Evolutionary conservation across 2,329 filamentous ascomycete species (phyloP), one percentile per base, ranked within the genome.

Genomic region (Epichloe gansuensis): DNA sequence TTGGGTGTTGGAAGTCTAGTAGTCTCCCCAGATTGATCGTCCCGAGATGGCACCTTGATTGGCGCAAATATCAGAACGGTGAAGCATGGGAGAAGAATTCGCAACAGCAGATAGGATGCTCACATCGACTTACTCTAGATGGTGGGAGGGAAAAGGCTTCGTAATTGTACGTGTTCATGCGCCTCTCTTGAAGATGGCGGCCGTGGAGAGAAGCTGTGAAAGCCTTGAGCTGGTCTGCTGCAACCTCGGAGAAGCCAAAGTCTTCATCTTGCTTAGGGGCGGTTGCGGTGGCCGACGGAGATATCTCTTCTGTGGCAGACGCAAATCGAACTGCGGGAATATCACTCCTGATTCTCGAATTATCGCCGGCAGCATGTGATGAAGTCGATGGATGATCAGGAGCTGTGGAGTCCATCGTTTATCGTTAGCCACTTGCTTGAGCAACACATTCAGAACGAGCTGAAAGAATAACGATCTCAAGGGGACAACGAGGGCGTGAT

Each of bases 121-220:
- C 25, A 47, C 17, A 21, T 31, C 34, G n/a, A 78, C 85, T 69
- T 81, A 91, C 88, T 70, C 87, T 80, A 45, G 88, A 91, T 35
- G 80, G 77, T 39, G 93, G 91, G 50, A 97, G 75, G 38, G 93
- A 97, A 57, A 95, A 83, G 36, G 91, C 85, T 65, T 96, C 90
- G 63, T 90, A 97, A 43, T 85, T 83, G 69, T 89, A 95, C 64
- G 89, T 87, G 64, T 85, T 86, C 74, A 95, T 81, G 57, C 90
- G 81, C 53, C 82, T 78, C 60, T 90, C 85, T 70, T 96, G 90
- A 55, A 95, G 76, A 60, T 84, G 81, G 46, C 82, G 78, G 56
- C 81, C 81, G 57, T 89, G 85, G 27, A 95, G 73, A 25, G 81
- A 83, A 59, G 82, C 80, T 49, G 86, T 83, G 55, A 95, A 72